phyloP scores from a whole-genome alignment of 2,329 filamentous ascomycete genomes.

The Aspergillus sp. region DNA sequence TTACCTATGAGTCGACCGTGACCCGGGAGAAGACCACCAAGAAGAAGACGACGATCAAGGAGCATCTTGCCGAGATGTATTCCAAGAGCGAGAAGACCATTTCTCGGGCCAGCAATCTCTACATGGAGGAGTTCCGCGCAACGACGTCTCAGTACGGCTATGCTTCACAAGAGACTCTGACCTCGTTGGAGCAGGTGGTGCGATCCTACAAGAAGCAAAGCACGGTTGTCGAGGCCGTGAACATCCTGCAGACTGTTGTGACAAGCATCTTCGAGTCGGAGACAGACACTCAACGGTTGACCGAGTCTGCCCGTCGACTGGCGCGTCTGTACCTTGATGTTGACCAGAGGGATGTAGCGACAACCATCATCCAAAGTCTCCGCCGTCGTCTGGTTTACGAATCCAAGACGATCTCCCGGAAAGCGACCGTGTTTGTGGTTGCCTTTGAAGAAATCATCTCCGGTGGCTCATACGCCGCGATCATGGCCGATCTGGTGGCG shows the following conservation, averaged over 20 bases:
- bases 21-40: not conserved
- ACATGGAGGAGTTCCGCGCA: not conserved
- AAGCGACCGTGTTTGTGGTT: not conserved
- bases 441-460: not conserved
- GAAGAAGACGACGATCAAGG: not conserved
- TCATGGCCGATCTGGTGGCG: constrained; percentile 3
- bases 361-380: not conserved
- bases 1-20: not conserved
- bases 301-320: not conserved
- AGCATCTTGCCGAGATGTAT: not conserved
- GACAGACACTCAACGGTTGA: not conserved
- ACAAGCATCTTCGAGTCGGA: not conserved
- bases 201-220: not conserved
- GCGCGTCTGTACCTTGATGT: not conserved
- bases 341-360: not conserved
- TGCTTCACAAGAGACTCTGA: not conserved
- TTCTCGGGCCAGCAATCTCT: not conserved
- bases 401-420: not conserved
- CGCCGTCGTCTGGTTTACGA: not conserved
- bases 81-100: not conserved
- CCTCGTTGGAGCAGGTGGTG: not conserved
- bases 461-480: not conserved
- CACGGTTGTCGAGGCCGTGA: not conserved
- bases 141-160: not conserved
- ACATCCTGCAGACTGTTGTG: not conserved